Evolutionary conservation across 1,284 basidiomycete genomes (phyloP).

Genomic region (Limonomyces culmigenus): DNA sequence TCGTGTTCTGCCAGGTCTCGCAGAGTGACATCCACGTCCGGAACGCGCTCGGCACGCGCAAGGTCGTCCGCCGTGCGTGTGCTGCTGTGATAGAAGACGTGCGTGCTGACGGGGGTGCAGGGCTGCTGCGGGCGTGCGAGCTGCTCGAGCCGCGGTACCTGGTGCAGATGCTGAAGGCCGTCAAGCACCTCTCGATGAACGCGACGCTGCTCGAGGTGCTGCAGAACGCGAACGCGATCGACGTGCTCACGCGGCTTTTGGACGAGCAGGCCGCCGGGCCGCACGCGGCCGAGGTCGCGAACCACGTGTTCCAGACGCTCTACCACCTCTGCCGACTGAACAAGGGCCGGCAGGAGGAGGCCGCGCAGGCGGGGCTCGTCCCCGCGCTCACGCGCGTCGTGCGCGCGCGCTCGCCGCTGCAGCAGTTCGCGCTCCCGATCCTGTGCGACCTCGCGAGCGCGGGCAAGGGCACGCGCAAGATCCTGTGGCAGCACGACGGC

Average conservation of each 20-base stretch:
- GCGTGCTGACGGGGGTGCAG: too few relatives aligned
- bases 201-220: constrained; percentile 80
- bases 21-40: constrained; percentile 88
- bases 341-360: constrained; percentile 90
- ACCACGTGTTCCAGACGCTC: constrained; percentile 87
- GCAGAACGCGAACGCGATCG: constrained; percentile 91
- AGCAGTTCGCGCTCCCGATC: constrained; percentile 93
- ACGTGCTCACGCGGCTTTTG: constrained; percentile 73
- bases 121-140: constrained; percentile 71
- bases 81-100: too few relatives aligned
- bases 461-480: constrained; percentile 75
- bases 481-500: constrained; percentile 83
- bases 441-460: constrained; percentile 90
- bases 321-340: constrained; percentile 92
- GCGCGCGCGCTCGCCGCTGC: constrained; percentile 75
- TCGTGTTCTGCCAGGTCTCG: constrained; percentile 91
- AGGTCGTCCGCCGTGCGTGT: constrained; percentile 72
- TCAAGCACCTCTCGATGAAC: constrained; percentile 93
- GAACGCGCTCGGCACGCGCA: constrained; percentile 78
- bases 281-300: constrained; percentile 86
- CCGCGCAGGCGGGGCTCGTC: constrained; percentile 87
- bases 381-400: constrained; percentile 82
- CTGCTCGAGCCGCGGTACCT: constrained; percentile 72
- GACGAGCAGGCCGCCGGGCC: constrained; percentile 68
- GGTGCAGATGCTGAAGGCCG: constrained; percentile 81